phyloP scores from a whole-genome alignment of 1,284 basidiomycete genomes.

The Gymnopus androsaceus region DNA sequence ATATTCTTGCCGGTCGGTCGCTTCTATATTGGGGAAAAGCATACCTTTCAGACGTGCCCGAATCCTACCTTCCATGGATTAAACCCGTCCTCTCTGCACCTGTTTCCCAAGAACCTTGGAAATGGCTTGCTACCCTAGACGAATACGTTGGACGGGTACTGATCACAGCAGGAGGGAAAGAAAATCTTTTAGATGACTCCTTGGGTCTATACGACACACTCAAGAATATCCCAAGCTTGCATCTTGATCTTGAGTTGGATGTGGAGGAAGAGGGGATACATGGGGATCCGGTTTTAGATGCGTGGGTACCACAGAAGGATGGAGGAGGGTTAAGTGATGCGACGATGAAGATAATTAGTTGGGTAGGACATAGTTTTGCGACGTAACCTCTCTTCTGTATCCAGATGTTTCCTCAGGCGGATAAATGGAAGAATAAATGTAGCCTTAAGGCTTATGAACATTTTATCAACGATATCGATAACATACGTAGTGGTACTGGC shows the following conservation, averaged over 20 bases:
- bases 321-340: background rate
- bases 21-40: constrained; percentile 4
- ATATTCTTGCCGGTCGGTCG: constrained; percentile 1
- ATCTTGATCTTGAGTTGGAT: constrained; percentile 26
- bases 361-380: background rate
- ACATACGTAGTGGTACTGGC: too few relatives aligned
- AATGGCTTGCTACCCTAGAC: constrained; percentile 11
- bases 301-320: background rate
- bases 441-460: constrained; percentile 1
- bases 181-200: constrained; percentile 19
- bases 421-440: too few relatives aligned
- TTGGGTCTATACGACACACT: constrained; percentile 9
- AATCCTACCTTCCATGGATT: constrained; percentile 3
- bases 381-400: background rate
- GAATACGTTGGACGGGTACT: constrained; percentile 11
- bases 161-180: constrained; percentile 16
- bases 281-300: constrained; percentile 29
- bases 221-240: background rate
- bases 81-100: background rate
- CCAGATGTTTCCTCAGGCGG: too few relatives aligned
- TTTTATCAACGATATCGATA: too few relatives aligned
- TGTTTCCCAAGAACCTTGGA: background rate
- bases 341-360: background rate
- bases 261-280: constrained; percentile 36
- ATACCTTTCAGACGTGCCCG: constrained; percentile 19